phyloP scores from a whole-genome alignment of 345 rosid genomes.

The Lumnitzera racemosa region DNA sequence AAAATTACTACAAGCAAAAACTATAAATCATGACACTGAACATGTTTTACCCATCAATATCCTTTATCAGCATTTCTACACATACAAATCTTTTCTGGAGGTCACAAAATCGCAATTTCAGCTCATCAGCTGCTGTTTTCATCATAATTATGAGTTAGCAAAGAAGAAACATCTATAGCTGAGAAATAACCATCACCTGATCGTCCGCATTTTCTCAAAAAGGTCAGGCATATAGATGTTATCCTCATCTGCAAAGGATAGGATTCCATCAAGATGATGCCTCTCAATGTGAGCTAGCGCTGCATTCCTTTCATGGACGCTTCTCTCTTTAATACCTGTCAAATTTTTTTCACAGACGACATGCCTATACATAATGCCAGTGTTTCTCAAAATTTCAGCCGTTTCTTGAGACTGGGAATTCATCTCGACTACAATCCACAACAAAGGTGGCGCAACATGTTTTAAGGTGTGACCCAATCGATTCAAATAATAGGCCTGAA shows the following conservation, averaged over 20 bases:
- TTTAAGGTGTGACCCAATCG: conserved; percentile 41
- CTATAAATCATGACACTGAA: no score
- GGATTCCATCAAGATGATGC: conserved; percentile 54
- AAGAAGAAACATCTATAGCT: background rate
- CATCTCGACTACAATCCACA: conserved; percentile 71
- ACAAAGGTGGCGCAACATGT: conserved; percentile 42
- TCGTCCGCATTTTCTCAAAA: conserved; percentile 49
- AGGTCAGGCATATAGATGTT: conserved; percentile 34
- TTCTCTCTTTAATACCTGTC: conserved; percentile 33
- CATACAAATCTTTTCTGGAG: no score
- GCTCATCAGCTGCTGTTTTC: no score
- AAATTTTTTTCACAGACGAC: conserved; percentile 45
- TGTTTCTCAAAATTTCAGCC: conserved; percentile 41
- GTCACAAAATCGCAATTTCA: no score
- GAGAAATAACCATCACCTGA: conserved; percentile 32
- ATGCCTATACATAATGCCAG: conserved; percentile 54
- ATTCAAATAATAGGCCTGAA: conserved; percentile 46
- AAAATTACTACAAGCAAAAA: no score
- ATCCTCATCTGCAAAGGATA: conserved; percentile 47
- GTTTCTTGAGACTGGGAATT: conserved; percentile 45
- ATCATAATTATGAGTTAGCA: background rate
- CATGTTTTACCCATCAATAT: no score
- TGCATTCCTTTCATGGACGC: conserved; percentile 48
- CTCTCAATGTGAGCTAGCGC: conserved; percentile 57
- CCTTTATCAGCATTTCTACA: no score